A percentile compares a stretch with the other conserved stretches of the same genome.
These are phyloP conservation scores for Aspergillus clavatus DNA, from an alignment of 2,329 filamentous ascomycete genomes.

Conservation along the genomic window DNA sequence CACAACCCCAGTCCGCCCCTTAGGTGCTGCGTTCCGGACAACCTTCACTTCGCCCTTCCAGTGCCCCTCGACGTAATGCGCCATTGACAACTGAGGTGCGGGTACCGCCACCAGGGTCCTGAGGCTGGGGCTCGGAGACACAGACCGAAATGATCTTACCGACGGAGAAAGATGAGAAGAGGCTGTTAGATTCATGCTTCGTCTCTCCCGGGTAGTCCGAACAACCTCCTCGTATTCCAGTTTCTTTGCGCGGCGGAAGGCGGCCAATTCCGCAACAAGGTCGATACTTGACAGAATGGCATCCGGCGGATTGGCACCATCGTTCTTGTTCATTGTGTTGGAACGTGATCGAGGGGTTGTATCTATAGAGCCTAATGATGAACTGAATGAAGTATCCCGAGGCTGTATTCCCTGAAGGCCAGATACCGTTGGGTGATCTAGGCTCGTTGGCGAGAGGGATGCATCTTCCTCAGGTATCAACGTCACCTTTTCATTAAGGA, in stretches of 20 bases:
- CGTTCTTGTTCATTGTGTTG: neutral
- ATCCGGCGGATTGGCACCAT: conserved; percentile 3
- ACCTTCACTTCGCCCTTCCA: conserved; percentile 58
- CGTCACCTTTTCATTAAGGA: conserved; percentile 42
- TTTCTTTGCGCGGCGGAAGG: conserved; percentile 51
- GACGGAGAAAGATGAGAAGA: conserved; percentile 13
- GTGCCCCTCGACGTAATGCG: conserved; percentile 50
- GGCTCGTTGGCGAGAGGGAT: conserved; percentile 7
- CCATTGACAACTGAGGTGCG: conserved; percentile 23
- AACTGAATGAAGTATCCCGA: conserved; percentile 4
- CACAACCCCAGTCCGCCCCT: conserved; percentile 42
- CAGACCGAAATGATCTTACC: conserved; percentile 5
- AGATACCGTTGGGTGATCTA: conserved; percentile 6
- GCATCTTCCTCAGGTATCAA: conserved; percentile 34
- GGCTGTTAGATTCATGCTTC: conserved; percentile 21
- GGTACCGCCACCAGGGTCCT: conserved; percentile 7
- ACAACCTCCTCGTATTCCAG: conserved; percentile 42
- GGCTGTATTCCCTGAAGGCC: neutral
- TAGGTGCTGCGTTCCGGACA: conserved; percentile 43
- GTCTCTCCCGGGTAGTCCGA: conserved; percentile 22
- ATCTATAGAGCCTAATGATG: neutral
- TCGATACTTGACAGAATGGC: conserved; percentile 37
- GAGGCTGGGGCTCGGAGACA: conserved; percentile 14
- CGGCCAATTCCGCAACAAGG: conserved; percentile 50
- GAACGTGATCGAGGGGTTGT: neutral